Percentiles rank a stretch among this genome's conserved stretches.
phyloP scores from a whole-genome alignment of 495 filamentous ascomycete species.

The Bryoglossum gracile region DNA sequence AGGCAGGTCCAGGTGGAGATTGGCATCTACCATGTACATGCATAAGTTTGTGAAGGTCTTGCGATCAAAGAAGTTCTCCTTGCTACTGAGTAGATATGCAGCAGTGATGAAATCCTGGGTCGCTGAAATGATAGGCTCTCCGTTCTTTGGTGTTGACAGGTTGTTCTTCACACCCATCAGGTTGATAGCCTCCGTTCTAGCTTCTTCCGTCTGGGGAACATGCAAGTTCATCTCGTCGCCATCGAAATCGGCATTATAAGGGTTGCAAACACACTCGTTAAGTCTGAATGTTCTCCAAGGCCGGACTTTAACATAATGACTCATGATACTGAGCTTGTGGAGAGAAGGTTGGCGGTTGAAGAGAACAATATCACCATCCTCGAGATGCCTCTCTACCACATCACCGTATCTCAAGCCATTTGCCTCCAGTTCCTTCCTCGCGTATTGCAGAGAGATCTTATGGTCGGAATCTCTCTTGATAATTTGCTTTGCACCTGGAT shows the following conservation, averaged over 20 bases:
- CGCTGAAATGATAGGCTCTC: constrained; percentile 94
- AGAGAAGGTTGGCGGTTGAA: constrained; percentile 98
- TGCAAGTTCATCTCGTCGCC: constrained; percentile 99
- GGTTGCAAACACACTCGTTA: constrained; percentile 96
- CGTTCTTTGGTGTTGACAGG: constrained; percentile 89
- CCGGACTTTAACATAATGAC: constrained; percentile 84
- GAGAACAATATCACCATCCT: constrained; percentile 92
- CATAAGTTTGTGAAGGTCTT: constrained; percentile 81
- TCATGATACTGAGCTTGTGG: constrained; percentile 96
- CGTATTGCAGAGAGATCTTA: constrained; percentile 69
- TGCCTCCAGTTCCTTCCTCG: constrained; percentile 57
- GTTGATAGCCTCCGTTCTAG: constrained; percentile 87
- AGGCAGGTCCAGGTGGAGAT: constrained; percentile 74
- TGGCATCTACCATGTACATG: constrained; percentile 84
- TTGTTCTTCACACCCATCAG: constrained; percentile 99
- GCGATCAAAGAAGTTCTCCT: constrained; percentile 87
- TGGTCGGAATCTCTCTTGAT: constrained; percentile 61
- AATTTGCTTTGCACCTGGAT: constrained; percentile 83
- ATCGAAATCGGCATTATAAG: constrained; percentile 99
- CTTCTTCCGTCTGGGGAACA: constrained; percentile 96
- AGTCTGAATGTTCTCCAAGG: constrained; percentile 95
- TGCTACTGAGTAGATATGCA: constrained; percentile 83
- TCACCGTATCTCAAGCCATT: constrained; percentile 73
- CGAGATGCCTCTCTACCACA: constrained; percentile 86
- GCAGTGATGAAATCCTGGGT: constrained; percentile 99